Conservation (phyloP, 805 yeast species). For the Candida endomychidarum region DNA sequence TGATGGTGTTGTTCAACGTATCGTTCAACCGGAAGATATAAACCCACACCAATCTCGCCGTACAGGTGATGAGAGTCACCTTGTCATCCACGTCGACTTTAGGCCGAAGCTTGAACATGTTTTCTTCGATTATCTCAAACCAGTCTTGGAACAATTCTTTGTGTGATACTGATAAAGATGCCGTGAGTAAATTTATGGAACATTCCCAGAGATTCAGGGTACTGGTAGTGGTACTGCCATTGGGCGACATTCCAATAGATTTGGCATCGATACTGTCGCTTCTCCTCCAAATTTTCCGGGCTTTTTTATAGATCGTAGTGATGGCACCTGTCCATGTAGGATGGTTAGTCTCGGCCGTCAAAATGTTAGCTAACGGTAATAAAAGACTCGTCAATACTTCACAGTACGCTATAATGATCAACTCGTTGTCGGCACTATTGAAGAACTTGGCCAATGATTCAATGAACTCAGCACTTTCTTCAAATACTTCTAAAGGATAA, state of each 20-base stretch:
- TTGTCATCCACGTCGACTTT: constrained; percentile 52
- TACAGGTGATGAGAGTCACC: constrained; percentile 58
- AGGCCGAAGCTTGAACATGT: constrained; percentile 61
- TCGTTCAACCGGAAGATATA: constrained; percentile 84
- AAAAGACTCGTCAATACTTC: constrained; percentile 77
- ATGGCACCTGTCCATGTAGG: constrained; percentile 93
- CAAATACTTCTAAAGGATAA: constrained; percentile 86
- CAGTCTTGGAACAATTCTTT: constrained; percentile 74
- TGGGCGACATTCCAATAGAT: constrained; percentile 14
- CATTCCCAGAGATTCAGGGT: constrained; percentile 57
- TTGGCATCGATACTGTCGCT: constrained; percentile 10
- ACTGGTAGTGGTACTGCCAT: constrained; percentile 1
- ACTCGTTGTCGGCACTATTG: constrained; percentile 58
- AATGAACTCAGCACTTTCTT: constrained; percentile 89
- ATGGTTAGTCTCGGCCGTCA: constrained; percentile 94
- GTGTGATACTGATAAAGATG: constrained; percentile 79
- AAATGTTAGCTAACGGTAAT: constrained; percentile 76
- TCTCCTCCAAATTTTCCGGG: constrained; percentile 46
- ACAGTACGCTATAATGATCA: constrained; percentile 74
- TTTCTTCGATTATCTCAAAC: constrained; percentile 65
- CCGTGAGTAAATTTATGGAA: constrained; percentile 64
- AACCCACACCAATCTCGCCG: constrained; percentile 84
- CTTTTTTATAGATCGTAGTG: constrained; percentile 54
- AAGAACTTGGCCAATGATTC: constrained; percentile 86
- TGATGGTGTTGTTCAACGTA: constrained; percentile 81